These are phyloP conservation scores for Phytophthora colocasiae DNA, from an alignment of 352 stramenopile genomes.

Conservation along the genomic window DNA sequence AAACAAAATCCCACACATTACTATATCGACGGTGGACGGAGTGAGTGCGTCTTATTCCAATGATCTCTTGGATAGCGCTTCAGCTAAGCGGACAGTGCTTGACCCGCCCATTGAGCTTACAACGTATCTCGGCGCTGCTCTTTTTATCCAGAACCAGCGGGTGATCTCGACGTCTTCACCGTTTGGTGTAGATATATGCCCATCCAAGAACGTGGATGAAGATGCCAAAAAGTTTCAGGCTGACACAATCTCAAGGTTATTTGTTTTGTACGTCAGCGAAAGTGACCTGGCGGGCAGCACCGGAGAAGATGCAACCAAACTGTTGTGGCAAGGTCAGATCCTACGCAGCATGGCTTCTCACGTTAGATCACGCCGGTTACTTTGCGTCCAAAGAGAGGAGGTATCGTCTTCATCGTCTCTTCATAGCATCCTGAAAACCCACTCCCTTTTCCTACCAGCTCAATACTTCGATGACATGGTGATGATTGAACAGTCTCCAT, in stretches of 20 bases:
- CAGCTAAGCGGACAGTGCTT: slow-evolving; percentile 32
- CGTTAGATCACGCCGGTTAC: slow-evolving; percentile 26
- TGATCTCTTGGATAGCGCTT: slow-evolving; percentile 46
- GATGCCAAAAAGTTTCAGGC: neutral
- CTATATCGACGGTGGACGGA: slow-evolving; percentile 52
- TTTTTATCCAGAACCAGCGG: slow-evolving; percentile 51
- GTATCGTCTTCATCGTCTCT: slow-evolving; percentile 7
- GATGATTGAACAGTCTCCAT: slow-evolving; percentile 22
- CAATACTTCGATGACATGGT: slow-evolving; percentile 26
- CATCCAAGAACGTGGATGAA: neutral
- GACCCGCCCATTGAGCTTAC: slow-evolving; percentile 31
- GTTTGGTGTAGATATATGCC: slow-evolving; percentile 31
- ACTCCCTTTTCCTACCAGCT: slow-evolving; percentile 18
- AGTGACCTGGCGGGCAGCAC: slow-evolving; percentile 16
- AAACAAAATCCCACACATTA: slow-evolving; percentile 76
- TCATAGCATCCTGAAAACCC: slow-evolving; percentile 19
- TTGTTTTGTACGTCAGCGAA: slow-evolving; percentile 43
- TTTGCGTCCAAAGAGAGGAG: slow-evolving; percentile 35
- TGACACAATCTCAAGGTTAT: slow-evolving; percentile 22
- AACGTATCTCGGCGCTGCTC: slow-evolving; percentile 36
- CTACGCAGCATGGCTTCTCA: slow-evolving; percentile 35
- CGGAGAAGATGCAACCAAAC: slow-evolving; percentile 10
- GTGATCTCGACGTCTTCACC: slow-evolving; percentile 41
- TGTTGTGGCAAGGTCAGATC: slow-evolving; percentile 39
- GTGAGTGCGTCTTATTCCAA: slow-evolving; percentile 76